Conservation (phyloP, 176 grass and related monocot genomes). For the Bromus sterilis region DNA sequence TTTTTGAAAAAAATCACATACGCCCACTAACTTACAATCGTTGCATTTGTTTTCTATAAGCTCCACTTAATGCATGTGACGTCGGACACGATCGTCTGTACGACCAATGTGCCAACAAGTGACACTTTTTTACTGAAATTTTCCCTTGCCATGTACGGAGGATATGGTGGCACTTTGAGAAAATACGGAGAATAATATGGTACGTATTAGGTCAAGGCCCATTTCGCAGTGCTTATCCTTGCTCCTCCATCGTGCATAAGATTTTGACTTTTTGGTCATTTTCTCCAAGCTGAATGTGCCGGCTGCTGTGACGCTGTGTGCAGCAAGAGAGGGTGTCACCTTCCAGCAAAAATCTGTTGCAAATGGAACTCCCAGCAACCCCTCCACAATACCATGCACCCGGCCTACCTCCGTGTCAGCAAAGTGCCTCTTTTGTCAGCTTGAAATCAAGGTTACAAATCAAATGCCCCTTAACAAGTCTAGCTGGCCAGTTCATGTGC, state of each 20-base stretch:
- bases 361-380: not conserved
- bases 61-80: not conserved
- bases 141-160: not conserved
- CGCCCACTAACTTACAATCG: not conserved
- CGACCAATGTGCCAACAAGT: not conserved
- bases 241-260: not conserved
- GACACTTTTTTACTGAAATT: not conserved
- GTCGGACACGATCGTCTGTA: not conserved
- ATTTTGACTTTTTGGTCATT: not conserved
- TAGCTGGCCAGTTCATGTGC: no score
- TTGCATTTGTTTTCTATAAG: not conserved
- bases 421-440: no score
- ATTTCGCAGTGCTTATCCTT: conserved; percentile 1
- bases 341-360: not conserved
- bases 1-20: not conserved
- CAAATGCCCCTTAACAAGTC: no score
- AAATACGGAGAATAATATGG: not conserved
- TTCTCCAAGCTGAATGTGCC: not conserved
- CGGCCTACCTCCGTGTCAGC: no score
- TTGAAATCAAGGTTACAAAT: no score
- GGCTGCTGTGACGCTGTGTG: no score
- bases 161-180: not conserved
- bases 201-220: not conserved
- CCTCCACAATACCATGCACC: not conserved
- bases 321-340: not conserved